phyloP scores from a whole-genome alignment of 2,329 filamentous ascomycete species.

The Corniculantispora saksenae region DNA sequence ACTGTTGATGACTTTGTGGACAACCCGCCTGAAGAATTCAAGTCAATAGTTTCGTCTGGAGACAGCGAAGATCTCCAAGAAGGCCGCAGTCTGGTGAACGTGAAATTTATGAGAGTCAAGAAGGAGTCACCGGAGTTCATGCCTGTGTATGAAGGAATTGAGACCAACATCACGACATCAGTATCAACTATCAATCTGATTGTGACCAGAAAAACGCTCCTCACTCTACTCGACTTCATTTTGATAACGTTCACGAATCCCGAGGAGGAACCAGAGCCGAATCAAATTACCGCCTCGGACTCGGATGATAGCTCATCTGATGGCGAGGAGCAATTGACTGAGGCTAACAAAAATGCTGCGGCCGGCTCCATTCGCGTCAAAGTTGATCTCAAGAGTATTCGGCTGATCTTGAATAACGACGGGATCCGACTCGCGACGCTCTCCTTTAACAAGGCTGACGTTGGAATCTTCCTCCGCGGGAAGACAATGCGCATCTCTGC shows the following conservation, averaged over 20 bases:
- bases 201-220: conserved; percentile 86
- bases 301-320: conserved; percentile 45
- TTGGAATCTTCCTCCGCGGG: conserved; percentile 83
- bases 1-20: conserved; percentile 95
- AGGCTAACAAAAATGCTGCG: conserved; percentile 37
- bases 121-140: conserved; percentile 90
- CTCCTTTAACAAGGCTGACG: conserved; percentile 87
- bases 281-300: conserved; percentile 31
- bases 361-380: conserved; percentile 87
- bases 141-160: conserved; percentile 86
- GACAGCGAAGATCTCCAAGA: conserved; percentile 71
- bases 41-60: conserved; percentile 90
- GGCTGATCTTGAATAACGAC: conserved; percentile 94
- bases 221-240: conserved; percentile 92
- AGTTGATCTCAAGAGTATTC: conserved; percentile 88
- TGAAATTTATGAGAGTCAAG: conserved; percentile 90
- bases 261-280: conserved; percentile 32
- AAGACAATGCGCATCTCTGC: conserved; percentile 86
- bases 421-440: conserved; percentile 91
- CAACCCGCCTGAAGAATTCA: conserved; percentile 85
- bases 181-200: conserved; percentile 96
- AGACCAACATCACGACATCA: conserved; percentile 86
- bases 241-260: conserved; percentile 82
- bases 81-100: conserved; percentile 78
- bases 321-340: conserved; percentile 37